Evolutionary conservation across 2,329 filamentous ascomycete species (phyloP), one percentile per base, ranked within the genome.

Genomic region (Colletotrichum somersetense): DNA sequence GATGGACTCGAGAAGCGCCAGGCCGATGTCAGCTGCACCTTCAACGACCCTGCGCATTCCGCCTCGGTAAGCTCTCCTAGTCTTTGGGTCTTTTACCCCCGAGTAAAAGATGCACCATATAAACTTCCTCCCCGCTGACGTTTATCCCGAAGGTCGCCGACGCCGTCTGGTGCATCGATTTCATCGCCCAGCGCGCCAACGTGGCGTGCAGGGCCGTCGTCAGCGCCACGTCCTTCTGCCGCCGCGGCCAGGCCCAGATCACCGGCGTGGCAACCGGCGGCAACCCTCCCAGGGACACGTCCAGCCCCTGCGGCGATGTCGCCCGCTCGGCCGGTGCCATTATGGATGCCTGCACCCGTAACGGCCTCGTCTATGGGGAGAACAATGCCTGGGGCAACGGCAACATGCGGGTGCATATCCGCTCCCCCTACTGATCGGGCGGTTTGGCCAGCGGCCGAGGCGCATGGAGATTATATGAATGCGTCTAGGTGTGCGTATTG

Each of bases 121-220:
- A 6, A 16, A 11, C 1, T 0, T 14, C 20, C 11, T 26, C 16
- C 0, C 0, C 12, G 23, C 55, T 70, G 26, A 70, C 2, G 10
- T 18, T 16, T n/a, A 14, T 11, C 8, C 5, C 5, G 4, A 30
- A 70, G 67, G 67, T 55, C n/a, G 46, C 67, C 38, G 67, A 70
- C 46, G 62, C 67, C 35, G 67, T 66, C 16, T 70, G 67, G 67
- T 70, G 67, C 46, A 70, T 70, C 30, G 67, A 70, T 35, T 70
- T 70, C 62, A 66, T 70, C 53, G 67, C 62, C 14, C 62, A 63
- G 20, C 67, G 67, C 6, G 42, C 67, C 26, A 70, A 70, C n/a
- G 67, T 70, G 14, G 20, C n/a, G 42, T 70, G 67, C 55, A 66
- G 23, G 12, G 67, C 67, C 8, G 53, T 38, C n/a, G 67, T 70